Base-by-base conservation (phyloP, 2,329 filamentous ascomycete genomes). In the Tolypocladium ophioglossoides region DNA sequence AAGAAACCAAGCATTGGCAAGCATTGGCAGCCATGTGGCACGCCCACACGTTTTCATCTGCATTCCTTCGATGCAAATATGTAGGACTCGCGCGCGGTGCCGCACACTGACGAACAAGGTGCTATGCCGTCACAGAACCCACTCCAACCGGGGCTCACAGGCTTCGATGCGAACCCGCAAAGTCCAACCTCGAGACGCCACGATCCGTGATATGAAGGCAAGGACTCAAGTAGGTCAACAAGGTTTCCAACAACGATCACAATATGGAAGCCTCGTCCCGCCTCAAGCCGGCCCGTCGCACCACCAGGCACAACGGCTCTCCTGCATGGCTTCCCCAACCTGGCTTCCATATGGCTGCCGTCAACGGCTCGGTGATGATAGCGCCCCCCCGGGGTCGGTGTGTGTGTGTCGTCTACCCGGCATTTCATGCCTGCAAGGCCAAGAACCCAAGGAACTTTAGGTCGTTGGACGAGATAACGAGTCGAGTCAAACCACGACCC, bases 131-230 rank as follows among this genome's bases (percentile, higher is more conserved):
- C 40, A 22, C 40, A 35, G 16, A n/a, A 48, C 32, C 40, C 24
- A 4, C 51, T 5, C 24, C n/a, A 4, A 34, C 30, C 14, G 18
- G 30, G 27, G 44, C 27, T 39, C 49, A 24, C 34, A 48, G 30
- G 22, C 34, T 22, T 52, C 30, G 40, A 34, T 49, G 54, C 18
- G 27, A 50, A 44, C 38, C 35, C 38, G 50, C 50, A 51, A 56
- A 50, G 46, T 41, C 46, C 49, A 54, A 44, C 50, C 44, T 39
- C 50, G 14, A n/a, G 11, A 32, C 52, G 50, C 54, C 52, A 53
- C 52, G 50, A 54, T 54, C 32, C 22, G 16, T 40, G 44, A 47
- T 18, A 32, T 47, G 11, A n/a, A 30, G 41, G 24, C 24, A n/a
- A n/a, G 9, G 24, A 30, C 16, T n/a, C 12, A 4, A n/a, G 8